A percentile compares a stretch with the other conserved stretches of the same genome.
Conservation (phyloP, 2,329 filamentous ascomycete species). For the Fusarium pilosicola region DNA sequence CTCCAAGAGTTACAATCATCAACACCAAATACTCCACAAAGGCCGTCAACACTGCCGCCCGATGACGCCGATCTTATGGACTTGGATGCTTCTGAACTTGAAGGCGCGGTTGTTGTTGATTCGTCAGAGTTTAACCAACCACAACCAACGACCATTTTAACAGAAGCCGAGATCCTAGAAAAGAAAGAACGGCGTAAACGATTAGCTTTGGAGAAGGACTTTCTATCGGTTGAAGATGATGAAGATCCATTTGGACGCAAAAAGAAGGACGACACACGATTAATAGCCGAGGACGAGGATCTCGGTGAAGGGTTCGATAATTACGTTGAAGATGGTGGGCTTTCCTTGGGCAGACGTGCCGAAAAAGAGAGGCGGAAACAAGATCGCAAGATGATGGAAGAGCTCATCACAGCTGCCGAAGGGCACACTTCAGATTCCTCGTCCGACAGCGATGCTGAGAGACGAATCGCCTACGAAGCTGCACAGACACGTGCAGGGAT, state of each 20-base stretch:
- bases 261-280: constrained; percentile 75
- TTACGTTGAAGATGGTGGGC: constrained; percentile 84
- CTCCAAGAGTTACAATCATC: constrained; percentile 86
- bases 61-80: constrained; percentile 63
- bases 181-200: constrained; percentile 91
- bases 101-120: constrained; percentile 73
- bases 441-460: constrained; percentile 76
- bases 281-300: constrained; percentile 89
- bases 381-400: constrained; percentile 81
- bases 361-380: constrained; percentile 75
- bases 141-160: constrained; percentile 69
- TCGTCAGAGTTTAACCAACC: constrained; percentile 48
- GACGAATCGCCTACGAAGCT: constrained; percentile 84
- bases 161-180: constrained; percentile 85
- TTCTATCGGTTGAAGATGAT: constrained; percentile 71
- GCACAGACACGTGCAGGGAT: constrained; percentile 89
- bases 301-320: constrained; percentile 93
- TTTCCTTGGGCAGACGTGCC: constrained; percentile 81
- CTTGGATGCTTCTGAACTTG: constrained; percentile 68
- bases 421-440: constrained; percentile 69
- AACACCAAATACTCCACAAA: constrained; percentile 83
- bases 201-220: constrained; percentile 75
- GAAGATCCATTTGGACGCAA: constrained; percentile 58
- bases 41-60: constrained; percentile 59
- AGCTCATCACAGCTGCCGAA: constrained; percentile 84